phyloP scores from a whole-genome alignment of 2,329 filamentous ascomycete species.

The Rutstroemia sydowiana region DNA sequence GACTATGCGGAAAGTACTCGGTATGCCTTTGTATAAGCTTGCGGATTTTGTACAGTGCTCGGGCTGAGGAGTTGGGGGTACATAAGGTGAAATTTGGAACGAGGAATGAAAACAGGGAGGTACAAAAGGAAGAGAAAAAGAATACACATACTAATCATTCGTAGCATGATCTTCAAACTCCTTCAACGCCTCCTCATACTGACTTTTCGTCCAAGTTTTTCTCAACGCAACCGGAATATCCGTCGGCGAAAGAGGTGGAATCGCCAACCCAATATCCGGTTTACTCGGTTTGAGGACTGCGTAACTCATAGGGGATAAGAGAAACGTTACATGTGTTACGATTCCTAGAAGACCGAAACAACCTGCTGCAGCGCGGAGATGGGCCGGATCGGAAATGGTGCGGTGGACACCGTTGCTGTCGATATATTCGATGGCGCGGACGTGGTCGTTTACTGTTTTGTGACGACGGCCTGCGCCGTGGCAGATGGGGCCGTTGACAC shows the following conservation, averaged over 20 bases:
- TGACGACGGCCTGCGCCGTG: conserved; percentile 40
- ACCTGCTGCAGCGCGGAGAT: conserved; percentile 37
- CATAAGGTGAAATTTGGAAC: too few species aligned
- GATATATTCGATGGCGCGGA: conserved; percentile 41
- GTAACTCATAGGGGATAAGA: conserved; percentile 40
- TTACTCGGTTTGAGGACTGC: conserved; percentile 40
- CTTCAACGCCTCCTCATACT: conserved; percentile 30
- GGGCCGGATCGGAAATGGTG: conserved; percentile 32
- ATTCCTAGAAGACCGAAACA: conserved; percentile 42
- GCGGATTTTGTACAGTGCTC: too few species aligned
- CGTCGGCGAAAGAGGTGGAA: conserved; percentile 35
- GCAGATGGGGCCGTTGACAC: conserved; percentile 39
- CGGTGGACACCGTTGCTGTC: conserved; percentile 38
- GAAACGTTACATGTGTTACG: conserved; percentile 42
- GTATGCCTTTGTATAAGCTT: too few species aligned
- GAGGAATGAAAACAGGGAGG: too few species aligned
- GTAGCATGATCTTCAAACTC: conserved; percentile 34
- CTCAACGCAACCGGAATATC: conserved; percentile 35
- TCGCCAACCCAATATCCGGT: conserved; percentile 35
- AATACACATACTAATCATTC: conserved; percentile 34
- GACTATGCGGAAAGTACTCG: too few species aligned
- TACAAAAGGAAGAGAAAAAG: too few species aligned
- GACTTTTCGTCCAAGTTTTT: conserved; percentile 27
- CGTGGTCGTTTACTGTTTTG: conserved; percentile 38
- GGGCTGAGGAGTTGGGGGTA: too few species aligned